A percentile compares a stretch with the other conserved stretches of the same genome.
These are phyloP conservation scores for Macrolepiota dolichaula DNA, from an alignment of 768 basidiomycete genomes.

Conservation along the genomic window DNA sequence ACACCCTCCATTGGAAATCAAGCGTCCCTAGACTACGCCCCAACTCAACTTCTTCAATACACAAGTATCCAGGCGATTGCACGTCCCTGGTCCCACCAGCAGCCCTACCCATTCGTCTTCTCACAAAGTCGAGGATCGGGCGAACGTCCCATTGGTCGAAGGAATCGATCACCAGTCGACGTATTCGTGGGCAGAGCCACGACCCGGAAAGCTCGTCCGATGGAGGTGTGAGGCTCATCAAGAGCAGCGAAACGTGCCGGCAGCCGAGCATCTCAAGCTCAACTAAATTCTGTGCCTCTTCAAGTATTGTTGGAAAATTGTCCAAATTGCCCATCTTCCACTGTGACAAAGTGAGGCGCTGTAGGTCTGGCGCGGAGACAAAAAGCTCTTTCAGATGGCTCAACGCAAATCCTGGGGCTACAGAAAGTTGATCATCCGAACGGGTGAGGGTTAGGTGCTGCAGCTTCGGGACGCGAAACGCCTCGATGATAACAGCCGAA, in stretches of 20 bases:
- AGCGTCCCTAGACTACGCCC: not conserved
- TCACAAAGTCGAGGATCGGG: slow-evolving; percentile 14
- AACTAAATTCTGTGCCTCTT: not conserved
- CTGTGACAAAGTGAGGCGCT: slow-evolving; percentile 12
- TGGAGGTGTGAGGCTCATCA: not conserved
- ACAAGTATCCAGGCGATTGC: not conserved
- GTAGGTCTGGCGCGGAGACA: slow-evolving; percentile 14
- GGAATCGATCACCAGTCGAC: not conserved
- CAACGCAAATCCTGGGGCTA: not conserved
- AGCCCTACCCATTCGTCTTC: slow-evolving; percentile 7
- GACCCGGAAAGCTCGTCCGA: not conserved
- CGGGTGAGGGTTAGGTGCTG: slow-evolving; percentile 13
- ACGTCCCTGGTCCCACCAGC: not conserved
- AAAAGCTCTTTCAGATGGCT: slow-evolving; percentile 13
- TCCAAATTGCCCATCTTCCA: slow-evolving; percentile 13
- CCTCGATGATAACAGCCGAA: slow-evolving; percentile 14
- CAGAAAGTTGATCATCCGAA: slow-evolving; percentile 4
- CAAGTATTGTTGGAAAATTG: slow-evolving; percentile 9
- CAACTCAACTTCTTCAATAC: slow-evolving; percentile 11
- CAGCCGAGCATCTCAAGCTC: not conserved
- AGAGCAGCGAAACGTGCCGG: not conserved
- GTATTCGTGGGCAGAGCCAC: not conserved
- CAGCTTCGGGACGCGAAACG: slow-evolving; percentile 16
- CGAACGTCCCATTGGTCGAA: slow-evolving; percentile 10
- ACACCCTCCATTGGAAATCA: not conserved